Conservation (phyloP, 2,329 filamentous ascomycete genomes). For the Hypoxylon sp. region DNA sequence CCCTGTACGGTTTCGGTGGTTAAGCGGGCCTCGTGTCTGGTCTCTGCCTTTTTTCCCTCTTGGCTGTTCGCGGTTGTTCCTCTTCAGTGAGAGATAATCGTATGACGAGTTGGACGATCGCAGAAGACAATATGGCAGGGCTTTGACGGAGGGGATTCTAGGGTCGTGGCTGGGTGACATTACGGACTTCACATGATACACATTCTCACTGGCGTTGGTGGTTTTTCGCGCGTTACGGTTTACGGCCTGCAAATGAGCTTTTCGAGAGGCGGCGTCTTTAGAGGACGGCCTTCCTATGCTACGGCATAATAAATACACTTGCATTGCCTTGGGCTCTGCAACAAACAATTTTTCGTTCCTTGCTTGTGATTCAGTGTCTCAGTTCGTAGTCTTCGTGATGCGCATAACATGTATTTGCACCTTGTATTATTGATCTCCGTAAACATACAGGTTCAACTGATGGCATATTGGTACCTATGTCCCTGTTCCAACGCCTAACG, state of each 20-base stretch:
- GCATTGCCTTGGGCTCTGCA: slow-evolving; percentile 36
- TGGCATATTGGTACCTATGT: neutral
- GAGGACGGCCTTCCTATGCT: slow-evolving; percentile 34
- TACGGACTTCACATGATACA: slow-evolving; percentile 45
- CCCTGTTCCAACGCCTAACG: slow-evolving; percentile 31
- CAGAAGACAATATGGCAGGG: slow-evolving; percentile 3
- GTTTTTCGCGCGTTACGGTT: slow-evolving; percentile 38
- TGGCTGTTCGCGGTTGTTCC: slow-evolving; percentile 7
- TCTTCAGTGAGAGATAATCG: neutral
- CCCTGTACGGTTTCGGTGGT: slow-evolving; percentile 75
- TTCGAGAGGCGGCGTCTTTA: slow-evolving; percentile 37
- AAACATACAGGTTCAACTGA: neutral
- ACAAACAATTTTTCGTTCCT: slow-evolving; percentile 23
- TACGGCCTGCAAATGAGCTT: slow-evolving; percentile 43
- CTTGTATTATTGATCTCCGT: too few relatives aligned
- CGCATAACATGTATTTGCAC: neutral
- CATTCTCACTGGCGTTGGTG: slow-evolving; percentile 45
- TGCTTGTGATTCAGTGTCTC: neutral
- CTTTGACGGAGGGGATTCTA: slow-evolving; percentile 7
- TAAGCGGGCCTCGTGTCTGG: slow-evolving; percentile 46
- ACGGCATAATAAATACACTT: slow-evolving; percentile 41
- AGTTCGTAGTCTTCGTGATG: neutral
- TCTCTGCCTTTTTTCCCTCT: slow-evolving; percentile 15
- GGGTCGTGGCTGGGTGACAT: slow-evolving; percentile 31
- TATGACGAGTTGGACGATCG: neutral